Conservation (phyloP, 2,329 filamentous ascomycete genomes). For the Trichoderma arundinaceum region DNA sequence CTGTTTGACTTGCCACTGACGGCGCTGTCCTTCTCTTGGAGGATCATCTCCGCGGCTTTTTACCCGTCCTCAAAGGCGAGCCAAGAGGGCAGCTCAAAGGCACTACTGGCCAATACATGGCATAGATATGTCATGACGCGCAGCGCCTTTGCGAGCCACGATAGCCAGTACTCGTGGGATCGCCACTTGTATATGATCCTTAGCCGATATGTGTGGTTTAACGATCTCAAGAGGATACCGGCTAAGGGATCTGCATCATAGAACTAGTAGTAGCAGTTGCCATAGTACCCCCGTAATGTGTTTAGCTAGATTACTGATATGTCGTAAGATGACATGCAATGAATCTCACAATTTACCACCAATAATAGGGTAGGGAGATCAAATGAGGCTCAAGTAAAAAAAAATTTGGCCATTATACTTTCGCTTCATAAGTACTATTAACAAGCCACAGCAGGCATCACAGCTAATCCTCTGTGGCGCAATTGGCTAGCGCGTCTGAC, state of each 20-base stretch:
- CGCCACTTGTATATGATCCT: conserved; percentile 48
- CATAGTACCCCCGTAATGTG: neutral
- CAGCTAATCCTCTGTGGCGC: conserved; percentile 47
- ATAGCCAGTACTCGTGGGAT: conserved; percentile 50
- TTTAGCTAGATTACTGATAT: neutral
- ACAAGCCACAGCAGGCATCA: neutral
- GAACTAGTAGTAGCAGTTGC: neutral
- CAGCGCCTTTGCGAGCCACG: conserved; percentile 46
- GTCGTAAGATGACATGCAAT: neutral
- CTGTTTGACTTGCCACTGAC: conserved; percentile 47
- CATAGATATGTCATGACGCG: conserved; percentile 44
- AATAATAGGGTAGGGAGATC: neutral
- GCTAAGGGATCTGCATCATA: neutral
- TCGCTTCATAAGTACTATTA: conserved; percentile 7
- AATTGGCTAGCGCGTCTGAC: conserved; percentile 66
- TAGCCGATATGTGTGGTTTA: conserved; percentile 51
- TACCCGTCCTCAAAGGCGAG: conserved; percentile 33
- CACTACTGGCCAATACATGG: conserved; percentile 47
- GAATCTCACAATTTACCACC: too few relatives aligned
- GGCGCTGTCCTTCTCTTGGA: conserved; percentile 44
- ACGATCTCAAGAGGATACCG: conserved; percentile 37
- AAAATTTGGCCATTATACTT: neutral
- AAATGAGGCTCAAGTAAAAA: neutral
- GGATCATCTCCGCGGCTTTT: conserved; percentile 34
- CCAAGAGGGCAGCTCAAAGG: conserved; percentile 37